Evolutionary conservation across 176 grass and related monocot genomes (phyloP).

Genomic region (Otatea glauca): DNA sequence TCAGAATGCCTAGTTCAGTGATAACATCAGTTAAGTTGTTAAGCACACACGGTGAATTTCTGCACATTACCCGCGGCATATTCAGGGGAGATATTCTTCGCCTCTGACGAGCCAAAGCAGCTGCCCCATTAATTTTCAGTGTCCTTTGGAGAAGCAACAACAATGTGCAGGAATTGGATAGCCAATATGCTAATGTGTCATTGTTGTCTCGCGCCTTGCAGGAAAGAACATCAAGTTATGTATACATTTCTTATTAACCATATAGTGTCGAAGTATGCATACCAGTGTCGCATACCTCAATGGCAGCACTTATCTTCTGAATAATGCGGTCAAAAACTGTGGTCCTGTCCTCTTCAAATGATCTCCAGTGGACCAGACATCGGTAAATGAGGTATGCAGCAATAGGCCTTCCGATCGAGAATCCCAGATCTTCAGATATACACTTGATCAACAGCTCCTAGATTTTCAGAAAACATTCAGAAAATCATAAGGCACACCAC

Average conservation of each 20-base stretch:
- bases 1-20: neutral
- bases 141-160: conserved; percentile 65
- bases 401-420: conserved; percentile 59
- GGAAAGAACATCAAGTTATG: neutral
- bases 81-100: conserved; percentile 52
- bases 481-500: neutral
- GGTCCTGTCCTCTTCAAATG: conserved; percentile 67
- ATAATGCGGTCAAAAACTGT: conserved; percentile 64
- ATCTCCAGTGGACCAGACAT: conserved; percentile 70
- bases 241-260: neutral
- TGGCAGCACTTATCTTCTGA: conserved; percentile 55
- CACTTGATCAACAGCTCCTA: conserved; percentile 76
- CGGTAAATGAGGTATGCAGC: conserved; percentile 61
- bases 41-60: neutral
- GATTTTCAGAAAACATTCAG: conserved; percentile 3
- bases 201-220: conserved; percentile 57
- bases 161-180: conserved; percentile 72
- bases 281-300: conserved; percentile 49
- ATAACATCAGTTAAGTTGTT: neutral
- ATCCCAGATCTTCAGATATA: conserved; percentile 70
- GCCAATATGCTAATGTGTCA: conserved; percentile 64
- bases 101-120: conserved; percentile 57
- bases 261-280: neutral
- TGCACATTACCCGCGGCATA: conserved; percentile 41
- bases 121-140: conserved; percentile 54